Conservation (phyloP, 106 monocot genomes). For the Platanthera zijinensis region DNA sequence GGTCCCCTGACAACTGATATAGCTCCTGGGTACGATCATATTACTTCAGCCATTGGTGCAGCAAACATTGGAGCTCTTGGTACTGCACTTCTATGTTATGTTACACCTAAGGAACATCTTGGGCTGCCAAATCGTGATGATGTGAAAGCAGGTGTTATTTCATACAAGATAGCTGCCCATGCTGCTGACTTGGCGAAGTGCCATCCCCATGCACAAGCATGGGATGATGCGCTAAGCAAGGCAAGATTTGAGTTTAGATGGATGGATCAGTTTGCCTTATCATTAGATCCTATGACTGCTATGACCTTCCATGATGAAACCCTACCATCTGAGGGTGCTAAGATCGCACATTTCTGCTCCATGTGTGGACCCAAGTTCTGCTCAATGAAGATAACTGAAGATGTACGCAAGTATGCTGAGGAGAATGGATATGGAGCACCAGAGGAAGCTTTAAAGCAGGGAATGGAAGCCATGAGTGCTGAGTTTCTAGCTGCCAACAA, state of each 20-base stretch:
- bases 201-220: conserved; percentile 79
- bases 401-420: conserved; percentile 88
- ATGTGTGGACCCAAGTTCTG: conserved; percentile 99
- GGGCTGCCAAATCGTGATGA: conserved; percentile 97
- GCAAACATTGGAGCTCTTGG: conserved; percentile 94
- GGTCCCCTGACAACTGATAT: conserved; percentile 96
- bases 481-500: conserved; percentile 85
- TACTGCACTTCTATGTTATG: conserved; percentile 95
- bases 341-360: conserved; percentile 96
- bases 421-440: conserved; percentile 89
- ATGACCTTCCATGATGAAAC: conserved; percentile 96
- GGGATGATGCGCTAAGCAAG: conserved; percentile 96
- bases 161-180: conserved; percentile 95
- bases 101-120: conserved; percentile 96
- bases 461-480: conserved; percentile 92
- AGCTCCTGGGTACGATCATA: conserved; percentile 99
- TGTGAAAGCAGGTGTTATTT: conserved; percentile 89
- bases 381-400: conserved; percentile 98
- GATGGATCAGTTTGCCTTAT: conserved; percentile 95
- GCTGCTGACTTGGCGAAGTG: conserved; percentile 89
- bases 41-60: conserved; percentile 95
- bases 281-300: conserved; percentile 91
- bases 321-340: conserved; percentile 87
- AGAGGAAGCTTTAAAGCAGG: conserved; percentile 82
- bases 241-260: conserved; percentile 98